These are phyloP conservation scores for Cryphonectria radicalis DNA, from an alignment of 2,329 filamentous ascomycete genomes.

Conservation along the genomic window DNA sequence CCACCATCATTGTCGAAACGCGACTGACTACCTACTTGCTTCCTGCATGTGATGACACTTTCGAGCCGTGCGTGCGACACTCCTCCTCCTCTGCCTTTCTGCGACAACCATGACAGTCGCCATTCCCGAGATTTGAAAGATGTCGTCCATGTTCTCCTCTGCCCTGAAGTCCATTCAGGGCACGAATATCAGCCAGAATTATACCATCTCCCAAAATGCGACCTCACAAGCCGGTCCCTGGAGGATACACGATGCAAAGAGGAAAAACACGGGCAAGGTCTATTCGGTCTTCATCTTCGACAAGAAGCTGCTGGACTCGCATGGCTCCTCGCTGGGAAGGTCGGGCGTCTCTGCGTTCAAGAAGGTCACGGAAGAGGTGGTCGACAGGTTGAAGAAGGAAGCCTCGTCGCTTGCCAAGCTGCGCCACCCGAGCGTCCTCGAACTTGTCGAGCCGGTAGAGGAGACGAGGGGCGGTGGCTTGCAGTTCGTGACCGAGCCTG, in stretches of 20 bases:
- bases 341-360: constrained; percentile 73
- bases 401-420: constrained; percentile 86
- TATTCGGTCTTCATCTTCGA: constrained; percentile 97
- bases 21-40: not conserved
- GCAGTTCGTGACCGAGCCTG: constrained; percentile 92
- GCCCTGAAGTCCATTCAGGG: constrained; percentile 91
- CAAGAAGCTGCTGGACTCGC: constrained; percentile 77
- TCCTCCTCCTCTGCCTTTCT: not conserved
- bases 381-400: constrained; percentile 90
- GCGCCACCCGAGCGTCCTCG: constrained; percentile 88
- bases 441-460: constrained; percentile 92
- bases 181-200: constrained; percentile 90
- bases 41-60: constrained; percentile 23
- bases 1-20: not conserved
- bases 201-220: constrained; percentile 76
- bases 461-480: constrained; percentile 89
- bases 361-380: constrained; percentile 82
- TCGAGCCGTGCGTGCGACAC: constrained; percentile 18
- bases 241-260: constrained; percentile 98
- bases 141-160: constrained; percentile 78
- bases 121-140: constrained; percentile 37
- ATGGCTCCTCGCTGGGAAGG: constrained; percentile 61
- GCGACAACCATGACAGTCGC: constrained; percentile 19
- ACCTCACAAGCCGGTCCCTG: constrained; percentile 87
- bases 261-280: constrained; percentile 87